phyloP scores from a whole-genome alignment of 2,329 filamentous ascomycete species.

The Ambrosiella beaveri region DNA sequence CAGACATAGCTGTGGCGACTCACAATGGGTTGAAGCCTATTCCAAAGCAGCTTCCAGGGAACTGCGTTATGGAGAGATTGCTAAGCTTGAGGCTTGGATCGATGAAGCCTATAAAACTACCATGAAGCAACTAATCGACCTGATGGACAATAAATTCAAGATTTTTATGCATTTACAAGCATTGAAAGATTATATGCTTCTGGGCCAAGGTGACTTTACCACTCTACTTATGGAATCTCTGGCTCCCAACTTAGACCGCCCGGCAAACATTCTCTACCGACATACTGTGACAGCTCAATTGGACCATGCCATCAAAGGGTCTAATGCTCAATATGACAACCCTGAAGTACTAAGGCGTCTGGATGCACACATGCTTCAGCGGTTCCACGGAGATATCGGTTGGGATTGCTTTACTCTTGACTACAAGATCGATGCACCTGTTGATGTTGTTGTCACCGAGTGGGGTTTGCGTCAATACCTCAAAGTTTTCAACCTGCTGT shows the following conservation, averaged over 20 bases:
- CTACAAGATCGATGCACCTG: conserved; percentile 92
- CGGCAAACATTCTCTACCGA: conserved; percentile 90
- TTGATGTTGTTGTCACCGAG: conserved; percentile 92
- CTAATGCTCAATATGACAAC: conserved; percentile 89
- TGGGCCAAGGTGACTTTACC: conserved; percentile 95
- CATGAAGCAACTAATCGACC: conserved; percentile 81
- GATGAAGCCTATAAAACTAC: conserved; percentile 96
- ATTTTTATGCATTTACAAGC: conserved; percentile 83
- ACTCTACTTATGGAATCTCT: conserved; percentile 93
- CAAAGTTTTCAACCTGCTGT: conserved; percentile 97
- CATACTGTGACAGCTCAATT: conserved; percentile 95
- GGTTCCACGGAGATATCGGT: conserved; percentile 90
- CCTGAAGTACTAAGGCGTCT: conserved; percentile 79
- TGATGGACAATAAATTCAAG: conserved; percentile 92
- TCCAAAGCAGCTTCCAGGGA: conserved; percentile 87
- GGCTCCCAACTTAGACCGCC: conserved; percentile 78
- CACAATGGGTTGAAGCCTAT: conserved; percentile 88
- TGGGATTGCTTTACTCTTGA: conserved; percentile 99
- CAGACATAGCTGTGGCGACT: conserved; percentile 83
- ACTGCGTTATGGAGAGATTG: conserved; percentile 80
- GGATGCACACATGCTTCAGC: conserved; percentile 94
- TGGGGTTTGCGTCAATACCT: conserved; percentile 93
- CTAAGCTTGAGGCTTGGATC: conserved; percentile 78
- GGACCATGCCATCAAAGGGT: conserved; percentile 91
- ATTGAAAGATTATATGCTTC: conserved; percentile 82